phyloP scores from a whole-genome alignment of 306 rosid species.

The Gillenia trifoliata region DNA sequence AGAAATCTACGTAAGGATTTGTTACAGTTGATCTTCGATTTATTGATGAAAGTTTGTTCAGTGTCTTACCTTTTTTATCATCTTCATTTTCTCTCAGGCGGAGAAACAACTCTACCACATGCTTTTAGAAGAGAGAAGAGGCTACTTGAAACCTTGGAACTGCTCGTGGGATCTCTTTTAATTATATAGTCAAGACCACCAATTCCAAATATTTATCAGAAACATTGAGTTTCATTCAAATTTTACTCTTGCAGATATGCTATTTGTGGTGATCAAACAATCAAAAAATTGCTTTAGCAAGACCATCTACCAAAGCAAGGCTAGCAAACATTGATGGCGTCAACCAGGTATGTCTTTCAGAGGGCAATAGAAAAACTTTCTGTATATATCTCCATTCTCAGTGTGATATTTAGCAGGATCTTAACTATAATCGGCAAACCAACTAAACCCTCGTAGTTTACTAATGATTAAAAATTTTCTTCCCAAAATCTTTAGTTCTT shows the following conservation, averaged over 20 bases:
- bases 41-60: neutral
- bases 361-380: neutral
- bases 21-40: neutral
- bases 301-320: conserved; percentile 90
- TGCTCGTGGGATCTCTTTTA: conserved; percentile 52
- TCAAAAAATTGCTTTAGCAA: conserved; percentile 59
- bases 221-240: neutral
- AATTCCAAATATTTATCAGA: conserved; percentile 8
- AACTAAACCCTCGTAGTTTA: neutral
- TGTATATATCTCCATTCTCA: neutral
- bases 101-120: conserved; percentile 55
- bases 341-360: conserved; percentile 61
- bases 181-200: conserved; percentile 7
- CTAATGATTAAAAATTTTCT: neutral
- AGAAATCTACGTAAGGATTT: neutral
- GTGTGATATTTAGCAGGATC: neutral
- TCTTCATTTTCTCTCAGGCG: conserved; percentile 36
- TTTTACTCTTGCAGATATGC: conserved; percentile 57
- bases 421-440: neutral
- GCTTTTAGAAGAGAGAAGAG: conserved; percentile 89
- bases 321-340: conserved; percentile 86
- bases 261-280: conserved; percentile 84
- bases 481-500: neutral
- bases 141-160: conserved; percentile 72
- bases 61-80: neutral